A percentile compares a stretch with the other conserved stretches of the same genome.
These are phyloP conservation scores for Phytopythium ostracodes DNA, from an alignment of 352 stramenopile species.

Conservation along the genomic window DNA sequence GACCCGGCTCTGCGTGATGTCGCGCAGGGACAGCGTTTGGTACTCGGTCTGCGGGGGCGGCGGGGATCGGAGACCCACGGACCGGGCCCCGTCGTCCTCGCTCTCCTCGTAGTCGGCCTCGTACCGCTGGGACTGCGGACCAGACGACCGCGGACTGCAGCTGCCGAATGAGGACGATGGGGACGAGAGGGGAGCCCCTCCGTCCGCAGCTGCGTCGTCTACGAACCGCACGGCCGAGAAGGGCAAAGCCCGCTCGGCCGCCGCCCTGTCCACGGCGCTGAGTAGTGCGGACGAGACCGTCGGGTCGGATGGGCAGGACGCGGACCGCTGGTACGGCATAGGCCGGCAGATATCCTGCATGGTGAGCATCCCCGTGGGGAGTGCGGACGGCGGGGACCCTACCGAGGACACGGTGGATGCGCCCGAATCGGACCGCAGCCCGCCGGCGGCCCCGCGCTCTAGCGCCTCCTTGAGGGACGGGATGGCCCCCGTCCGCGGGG, in stretches of 20 bases:
- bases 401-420: slow-evolving; percentile 20
- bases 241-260: neutral
- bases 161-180: neutral
- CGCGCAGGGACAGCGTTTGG: slow-evolving; percentile 16
- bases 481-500: slow-evolving; percentile 8
- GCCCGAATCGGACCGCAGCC: slow-evolving; percentile 3
- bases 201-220: neutral
- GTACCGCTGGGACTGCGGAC: neutral
- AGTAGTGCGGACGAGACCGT: slow-evolving; percentile 14
- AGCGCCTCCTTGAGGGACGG: slow-evolving; percentile 31
- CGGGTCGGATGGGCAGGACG: slow-evolving; percentile 73
- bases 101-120: slow-evolving; percentile 6
- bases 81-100: neutral
- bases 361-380: slow-evolving; percentile 9
- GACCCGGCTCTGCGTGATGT: slow-evolving; percentile 34
- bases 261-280: neutral
- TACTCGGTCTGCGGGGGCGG: neutral
- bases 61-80: neutral
- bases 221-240: neutral
- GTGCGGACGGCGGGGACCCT: slow-evolving; percentile 1
- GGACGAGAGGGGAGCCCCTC: neutral
- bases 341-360: slow-evolving; percentile 54
- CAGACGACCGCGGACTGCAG: neutral
- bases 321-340: slow-evolving; percentile 56
- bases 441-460: slow-evolving; percentile 15